Base-by-base conservation (phyloP, 202 grass and related monocot genomes). In the Dendrocalamus latiflorus region DNA sequence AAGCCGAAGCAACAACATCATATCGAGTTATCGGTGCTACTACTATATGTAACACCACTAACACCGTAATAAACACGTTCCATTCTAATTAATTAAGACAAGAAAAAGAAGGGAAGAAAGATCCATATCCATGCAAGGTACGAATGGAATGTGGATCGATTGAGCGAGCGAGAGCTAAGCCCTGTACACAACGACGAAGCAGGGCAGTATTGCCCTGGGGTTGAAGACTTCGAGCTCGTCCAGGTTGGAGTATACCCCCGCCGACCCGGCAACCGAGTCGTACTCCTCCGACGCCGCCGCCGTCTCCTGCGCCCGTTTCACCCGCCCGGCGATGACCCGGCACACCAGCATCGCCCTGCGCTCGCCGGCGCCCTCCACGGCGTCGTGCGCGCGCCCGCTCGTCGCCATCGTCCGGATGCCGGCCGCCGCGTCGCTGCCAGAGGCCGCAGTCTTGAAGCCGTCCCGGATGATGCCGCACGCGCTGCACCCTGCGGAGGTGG, bases 171-270 rank as follows among this genome's bases (percentile, higher is more conserved):
- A 77, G 17, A 22, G 42, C 14, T 63, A 79, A 6, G 88, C 89
- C 68, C 73, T 84, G 84, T 98, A 98, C 42, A 98, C 79, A 34
- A 98, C 91, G 21, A 98, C 96, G 74, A 98, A 98, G 83, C 96
- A 98, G 25, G 96, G 96, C 8, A 98, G 86, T 18, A 98, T 98
- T 65, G 93, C 93, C 20, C n/a, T 93, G 5, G 96, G 85, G 81
- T 95, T 95, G 20, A 93, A 95, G 54, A 98, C 96, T 63, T 84
- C 80, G 34, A 98, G 77, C 69, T 95, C 96, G 47, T 95, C 96
- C 81, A 91, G 75, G 85, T 85, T 93, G 2, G 96, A 93, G 85
- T 91, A 94, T 12, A 88, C 24, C 24, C 91, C 91, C n/a, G 89
- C 79, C 21, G 85, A 72, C 21, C 89, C 83, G 0, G 87, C 89